A percentile compares a stretch with the other conserved stretches of the same genome.
phyloP scores from a whole-genome alignment of 768 basidiomycete genomes.

The Boletus huronensis region DNA sequence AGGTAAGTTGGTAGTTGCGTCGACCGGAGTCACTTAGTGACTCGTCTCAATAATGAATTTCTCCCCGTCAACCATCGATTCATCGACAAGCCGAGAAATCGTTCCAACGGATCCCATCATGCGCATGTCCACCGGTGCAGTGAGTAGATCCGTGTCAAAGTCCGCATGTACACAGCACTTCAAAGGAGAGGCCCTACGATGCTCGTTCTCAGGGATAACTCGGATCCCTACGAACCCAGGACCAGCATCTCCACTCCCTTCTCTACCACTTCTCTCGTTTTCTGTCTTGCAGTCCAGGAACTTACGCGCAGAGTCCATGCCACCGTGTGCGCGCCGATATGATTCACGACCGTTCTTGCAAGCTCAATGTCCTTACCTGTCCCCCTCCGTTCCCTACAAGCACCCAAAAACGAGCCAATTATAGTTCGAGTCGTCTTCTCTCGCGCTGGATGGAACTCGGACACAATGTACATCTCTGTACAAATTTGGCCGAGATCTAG shows the following conservation, averaged over 20 bases:
- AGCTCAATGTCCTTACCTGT: slow-evolving; percentile 23
- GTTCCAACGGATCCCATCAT: neutral
- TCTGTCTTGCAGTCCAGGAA: slow-evolving; percentile 48
- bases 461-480: slow-evolving; percentile 53
- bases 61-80: neutral
- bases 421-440: slow-evolving; percentile 35
- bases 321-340: slow-evolving; percentile 55
- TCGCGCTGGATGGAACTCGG: slow-evolving; percentile 44
- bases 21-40: neutral
- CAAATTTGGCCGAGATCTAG: slow-evolving; percentile 63
- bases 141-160: neutral
- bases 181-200: slow-evolving; percentile 28
- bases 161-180: neutral
- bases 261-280: slow-evolving; percentile 45
- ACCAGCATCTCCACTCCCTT: slow-evolving; percentile 49
- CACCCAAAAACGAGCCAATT: slow-evolving; percentile 42
- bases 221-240: slow-evolving; percentile 29
- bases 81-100: neutral
- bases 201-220: slow-evolving; percentile 26
- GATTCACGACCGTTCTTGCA: slow-evolving; percentile 38
- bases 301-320: slow-evolving; percentile 44
- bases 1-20: neutral
- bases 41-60: neutral
- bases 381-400: slow-evolving; percentile 36
- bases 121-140: neutral